Evolutionary conservation across 371 early-diverging fungal species (phyloP), one percentile per base, ranked within the genome.

Genomic region (Mortierella sp.): DNA sequence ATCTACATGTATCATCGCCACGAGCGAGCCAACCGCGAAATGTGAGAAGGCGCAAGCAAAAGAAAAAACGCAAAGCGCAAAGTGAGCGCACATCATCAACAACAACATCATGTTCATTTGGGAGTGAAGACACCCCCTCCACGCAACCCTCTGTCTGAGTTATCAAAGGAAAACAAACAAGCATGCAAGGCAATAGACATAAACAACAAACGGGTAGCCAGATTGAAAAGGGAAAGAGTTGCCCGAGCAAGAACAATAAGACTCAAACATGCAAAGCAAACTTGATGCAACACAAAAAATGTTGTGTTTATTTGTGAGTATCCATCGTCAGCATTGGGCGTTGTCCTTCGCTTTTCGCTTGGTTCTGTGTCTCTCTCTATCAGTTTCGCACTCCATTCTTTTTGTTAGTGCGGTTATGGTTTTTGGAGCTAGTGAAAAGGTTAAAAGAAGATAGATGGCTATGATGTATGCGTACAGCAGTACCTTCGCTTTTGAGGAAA

Each of bases 211-310:
- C 27, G 29, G 10, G n/a, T 56, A 27, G 12, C 51, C 21, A 3
- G 3, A 24, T 68, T 68, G 68, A 68, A 68, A 68, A 68, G 68
- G 68, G 68, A 68, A 68, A 68, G 68, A 68, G 68, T 10, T 24
- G 38, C 0, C 68, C 68, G 68, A 68, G 11, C 1, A 3, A 16
- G 10, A 27, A 56, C 7, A n/a, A 56, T 8, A 2, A 24, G 11
- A 11, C 14, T 51, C 10, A 63, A 65, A 65, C 68, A 38, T 24
- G 68, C 68, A 68, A 68, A 68, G 24, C 35, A 38, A 24, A 10
- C 24, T 35, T 41, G 41, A 63, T 35, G 63, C 5, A 21, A 21
- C 16, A 24, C 38, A 32, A 35, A 5, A 35, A 35, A 35, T 63
- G 63, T 60, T 18, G 18, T 60, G 14, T 6, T 60, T 16, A 29